Evolutionary conservation across 1,139 yeast genomes (phyloP).

Genomic region (Yamadazyma siamensis): DNA sequence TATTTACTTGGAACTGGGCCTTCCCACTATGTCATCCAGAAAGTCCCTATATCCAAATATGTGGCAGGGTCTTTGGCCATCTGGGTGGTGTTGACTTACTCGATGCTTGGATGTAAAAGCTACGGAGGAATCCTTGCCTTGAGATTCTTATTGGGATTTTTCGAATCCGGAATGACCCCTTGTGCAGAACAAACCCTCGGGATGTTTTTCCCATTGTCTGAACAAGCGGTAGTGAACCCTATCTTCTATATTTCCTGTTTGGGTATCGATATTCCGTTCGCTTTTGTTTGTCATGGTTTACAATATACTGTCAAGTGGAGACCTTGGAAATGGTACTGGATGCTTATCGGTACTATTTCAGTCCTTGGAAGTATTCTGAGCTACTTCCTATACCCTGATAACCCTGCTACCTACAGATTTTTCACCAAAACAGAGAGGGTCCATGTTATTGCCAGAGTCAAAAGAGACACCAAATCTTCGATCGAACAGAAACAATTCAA

Average conservation of each 20-base stretch:
- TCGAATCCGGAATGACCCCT: constrained; percentile 37
- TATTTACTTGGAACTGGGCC: constrained; percentile 26
- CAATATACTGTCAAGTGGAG: too few species aligned
- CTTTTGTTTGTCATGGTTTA: too few species aligned
- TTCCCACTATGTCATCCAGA: constrained; percentile 48
- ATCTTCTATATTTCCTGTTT: too few species aligned
- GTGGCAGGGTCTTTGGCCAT: constrained; percentile 39
- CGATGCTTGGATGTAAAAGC: constrained; percentile 40
- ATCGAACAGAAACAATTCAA: constrained; percentile 45
- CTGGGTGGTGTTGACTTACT: constrained; percentile 52
- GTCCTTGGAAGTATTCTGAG: too few species aligned
- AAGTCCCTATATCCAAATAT: constrained; percentile 51
- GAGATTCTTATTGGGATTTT: constrained; percentile 40
- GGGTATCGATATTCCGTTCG: too few species aligned
- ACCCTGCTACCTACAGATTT: constrained; percentile 38
- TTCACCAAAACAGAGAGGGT: constrained; percentile 38
- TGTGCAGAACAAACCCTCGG: too few species aligned
- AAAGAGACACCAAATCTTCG: constrained; percentile 31
- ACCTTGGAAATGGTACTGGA: too few species aligned
- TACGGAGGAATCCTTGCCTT: constrained; percentile 51
- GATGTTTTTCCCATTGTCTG: constrained; percentile 2
- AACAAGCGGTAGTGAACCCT: constrained; percentile 2
- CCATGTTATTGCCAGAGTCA: constrained; percentile 42
- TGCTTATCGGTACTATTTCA: too few species aligned
- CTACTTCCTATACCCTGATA: constrained; percentile 38